These are phyloP conservation scores for Cystofilobasidium capitatum DNA, from an alignment of 768 basidiomycete genomes.

Conservation along the genomic window DNA sequence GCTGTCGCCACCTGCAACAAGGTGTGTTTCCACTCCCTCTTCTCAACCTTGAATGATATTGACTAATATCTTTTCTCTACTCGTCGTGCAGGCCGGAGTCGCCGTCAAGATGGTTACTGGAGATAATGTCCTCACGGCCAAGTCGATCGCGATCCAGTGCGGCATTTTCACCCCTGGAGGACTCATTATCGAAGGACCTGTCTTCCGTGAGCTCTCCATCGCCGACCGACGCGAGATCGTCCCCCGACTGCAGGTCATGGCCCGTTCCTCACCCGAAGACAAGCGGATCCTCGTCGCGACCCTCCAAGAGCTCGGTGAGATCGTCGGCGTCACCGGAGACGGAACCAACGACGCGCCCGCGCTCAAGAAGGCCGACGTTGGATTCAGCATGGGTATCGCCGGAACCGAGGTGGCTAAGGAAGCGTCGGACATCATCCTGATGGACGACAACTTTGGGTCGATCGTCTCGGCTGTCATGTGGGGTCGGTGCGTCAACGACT, in stretches of 20 bases:
- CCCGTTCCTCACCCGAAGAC: conserved; percentile 93
- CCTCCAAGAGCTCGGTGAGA: conserved; percentile 73
- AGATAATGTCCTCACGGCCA: conserved; percentile 86
- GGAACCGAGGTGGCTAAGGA: conserved; percentile 99
- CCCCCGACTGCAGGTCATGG: conserved; percentile 88
- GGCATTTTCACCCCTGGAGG: conserved; percentile 90
- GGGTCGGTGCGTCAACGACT: conserved; percentile 97
- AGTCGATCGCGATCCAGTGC: conserved; percentile 93
- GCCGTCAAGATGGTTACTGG: conserved; percentile 97
- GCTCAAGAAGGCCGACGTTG: conserved; percentile 87
- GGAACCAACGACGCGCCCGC: conserved; percentile 95
- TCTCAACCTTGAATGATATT: not conserved
- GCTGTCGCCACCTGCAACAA: conserved; percentile 77
- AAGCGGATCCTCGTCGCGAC: conserved; percentile 88
- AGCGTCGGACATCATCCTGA: conserved; percentile 91
- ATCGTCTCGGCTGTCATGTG: conserved; percentile 98
- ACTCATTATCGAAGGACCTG: conserved; percentile 94
- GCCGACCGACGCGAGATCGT: conserved; percentile 69
- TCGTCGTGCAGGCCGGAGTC: conserved; percentile 57
- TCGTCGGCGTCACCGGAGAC: conserved; percentile 92
- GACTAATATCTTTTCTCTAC: not conserved
- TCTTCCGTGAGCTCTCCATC: conserved; percentile 52
- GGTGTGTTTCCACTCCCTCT: not conserved
- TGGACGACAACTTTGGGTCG: conserved; percentile 57
- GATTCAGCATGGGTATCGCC: conserved; percentile 88